Evolutionary conservation across 345 rosid genomes (phyloP), one percentile per base, ranked within the genome.

Genomic region (Acer negundo): DNA sequence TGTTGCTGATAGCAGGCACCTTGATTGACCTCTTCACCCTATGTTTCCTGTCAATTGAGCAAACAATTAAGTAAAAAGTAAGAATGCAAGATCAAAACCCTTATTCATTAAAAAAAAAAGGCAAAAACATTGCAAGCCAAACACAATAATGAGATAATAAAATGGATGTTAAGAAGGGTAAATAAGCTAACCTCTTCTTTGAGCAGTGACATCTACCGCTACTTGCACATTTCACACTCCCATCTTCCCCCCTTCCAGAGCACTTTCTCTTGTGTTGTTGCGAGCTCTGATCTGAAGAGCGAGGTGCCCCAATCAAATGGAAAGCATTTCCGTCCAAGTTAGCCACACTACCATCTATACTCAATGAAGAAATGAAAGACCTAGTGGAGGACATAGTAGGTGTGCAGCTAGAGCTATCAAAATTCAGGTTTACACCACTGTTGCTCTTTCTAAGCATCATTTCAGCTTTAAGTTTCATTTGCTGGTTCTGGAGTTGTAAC

Each of bases 1-100:
- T 92, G 84, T 81, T 92, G 79, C 97, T 92, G 59, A 90, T 87
- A 63, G 97, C 94, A 83, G 97, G 94, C 10, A 92, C 97, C 85
- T 89, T 92, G 83, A 92, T 89, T 49, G 91, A 87, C 74, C 89
- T 88, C 89, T 90, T 92, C 73, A 92, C 87, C 80, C 94, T 84
- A 77, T 92, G 87, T 79, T 90, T 92, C 87, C 97, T 92, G 85
- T 77, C 72, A 73, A 81, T 2, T 76, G 40, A 81, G 17, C 2
- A 75, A 62, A 49, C 58, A 81, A 80, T 72, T 67, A 23, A 74
- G 74, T 26, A 68, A 66, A 56, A 31, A 10, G 22, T 31, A 67
- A 46, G 51, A 59, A 65, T 35, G 59, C 44, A 28, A 40, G 38
- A 78, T 42, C 7, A 47, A 68, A 64, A 24, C 9, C 61, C 38